A percentile compares a stretch with the other conserved stretches of the same genome.
These are phyloP conservation scores for Sarocladiaceae sp. DNA, from an alignment of 2,329 filamentous ascomycete genomes.

Conservation along the genomic window DNA sequence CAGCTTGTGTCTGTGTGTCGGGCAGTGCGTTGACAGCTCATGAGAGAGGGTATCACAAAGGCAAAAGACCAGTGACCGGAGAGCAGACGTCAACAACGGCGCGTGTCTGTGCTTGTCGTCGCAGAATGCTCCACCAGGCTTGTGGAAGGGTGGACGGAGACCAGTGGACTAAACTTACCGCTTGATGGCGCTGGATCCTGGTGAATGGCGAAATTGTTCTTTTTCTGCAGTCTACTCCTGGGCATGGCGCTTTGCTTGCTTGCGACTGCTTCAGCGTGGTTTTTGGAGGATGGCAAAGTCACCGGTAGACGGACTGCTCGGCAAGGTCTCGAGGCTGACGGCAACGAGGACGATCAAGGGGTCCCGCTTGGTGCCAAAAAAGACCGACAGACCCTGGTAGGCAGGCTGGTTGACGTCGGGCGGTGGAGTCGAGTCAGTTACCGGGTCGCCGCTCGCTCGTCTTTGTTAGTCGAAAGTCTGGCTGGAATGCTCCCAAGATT, in stretches of 20 bases:
- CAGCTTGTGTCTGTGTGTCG: slow-evolving; percentile 3
- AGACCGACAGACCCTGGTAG: background rate
- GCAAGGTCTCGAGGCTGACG: background rate
- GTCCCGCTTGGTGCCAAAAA: slow-evolving; percentile 3
- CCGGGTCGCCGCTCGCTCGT: background rate
- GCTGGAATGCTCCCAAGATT: background rate
- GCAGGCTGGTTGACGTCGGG: background rate
- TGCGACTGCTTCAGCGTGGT: background rate
- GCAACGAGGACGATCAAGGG: slow-evolving; percentile 2
- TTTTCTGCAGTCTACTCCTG: slow-evolving; percentile 25
- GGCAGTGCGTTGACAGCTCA: too few relatives aligned
- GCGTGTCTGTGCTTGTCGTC: slow-evolving; percentile 6
- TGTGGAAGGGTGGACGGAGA: background rate
- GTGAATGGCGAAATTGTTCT: slow-evolving; percentile 29
- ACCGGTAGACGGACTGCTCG: too few relatives aligned
- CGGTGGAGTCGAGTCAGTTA: slow-evolving; percentile 1
- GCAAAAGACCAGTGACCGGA: background rate
- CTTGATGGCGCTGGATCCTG: slow-evolving; percentile 21
- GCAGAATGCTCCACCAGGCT: slow-evolving; percentile 1
- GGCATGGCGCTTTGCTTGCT: slow-evolving; percentile 17
- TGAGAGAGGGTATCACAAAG: background rate
- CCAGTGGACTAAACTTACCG: too few relatives aligned
- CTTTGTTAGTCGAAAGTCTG: background rate
- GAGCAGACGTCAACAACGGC: slow-evolving; percentile 1
- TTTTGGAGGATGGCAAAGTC: too few relatives aligned